These are phyloP conservation scores for Xerocomus amazonicus DNA, from an alignment of 1,284 basidiomycete species.

Conservation along the genomic window DNA sequence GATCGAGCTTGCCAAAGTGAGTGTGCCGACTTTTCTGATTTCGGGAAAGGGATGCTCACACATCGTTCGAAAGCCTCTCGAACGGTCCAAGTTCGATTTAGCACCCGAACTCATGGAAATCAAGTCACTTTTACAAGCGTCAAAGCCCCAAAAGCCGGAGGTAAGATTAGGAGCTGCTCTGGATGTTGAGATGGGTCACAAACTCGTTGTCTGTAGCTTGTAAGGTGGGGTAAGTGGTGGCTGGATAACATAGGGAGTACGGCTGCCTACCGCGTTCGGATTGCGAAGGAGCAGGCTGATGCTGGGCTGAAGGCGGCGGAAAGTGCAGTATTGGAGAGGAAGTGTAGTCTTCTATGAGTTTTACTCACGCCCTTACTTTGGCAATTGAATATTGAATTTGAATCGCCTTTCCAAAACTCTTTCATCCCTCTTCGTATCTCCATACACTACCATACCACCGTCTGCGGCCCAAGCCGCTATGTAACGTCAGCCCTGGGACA, in stretches of 20 bases:
- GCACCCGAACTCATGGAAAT: conserved; percentile 6
- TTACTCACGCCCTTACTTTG: no score
- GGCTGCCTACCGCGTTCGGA: conserved; percentile 14
- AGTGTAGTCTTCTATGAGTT: no score
- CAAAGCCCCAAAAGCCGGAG: neutral
- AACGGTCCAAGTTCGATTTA: conserved; percentile 18
- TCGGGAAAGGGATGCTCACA: neutral
- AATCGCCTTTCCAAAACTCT: no score
- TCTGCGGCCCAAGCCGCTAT: no score
- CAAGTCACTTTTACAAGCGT: neutral
- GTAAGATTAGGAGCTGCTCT: conserved; percentile 1
- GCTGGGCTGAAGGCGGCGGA: no score
- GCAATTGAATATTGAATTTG: no score
- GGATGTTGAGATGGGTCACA: neutral
- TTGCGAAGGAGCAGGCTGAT: conserved; percentile 9
- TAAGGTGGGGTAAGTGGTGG: conserved; percentile 16
- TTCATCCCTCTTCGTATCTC: no score
- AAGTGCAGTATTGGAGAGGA: no score
- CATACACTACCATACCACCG: no score
- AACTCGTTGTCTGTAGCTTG: neutral
- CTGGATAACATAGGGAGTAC: conserved; percentile 17
- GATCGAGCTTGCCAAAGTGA: conserved; percentile 12
- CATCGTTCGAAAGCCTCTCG: conserved; percentile 5
- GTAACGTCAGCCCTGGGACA: no score
- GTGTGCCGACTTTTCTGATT: neutral